Evolutionary conservation across 352 stramenopile genomes (phyloP), one percentile per base, ranked within the genome.

Genomic region (Globisporangium cylindrosporum): DNA sequence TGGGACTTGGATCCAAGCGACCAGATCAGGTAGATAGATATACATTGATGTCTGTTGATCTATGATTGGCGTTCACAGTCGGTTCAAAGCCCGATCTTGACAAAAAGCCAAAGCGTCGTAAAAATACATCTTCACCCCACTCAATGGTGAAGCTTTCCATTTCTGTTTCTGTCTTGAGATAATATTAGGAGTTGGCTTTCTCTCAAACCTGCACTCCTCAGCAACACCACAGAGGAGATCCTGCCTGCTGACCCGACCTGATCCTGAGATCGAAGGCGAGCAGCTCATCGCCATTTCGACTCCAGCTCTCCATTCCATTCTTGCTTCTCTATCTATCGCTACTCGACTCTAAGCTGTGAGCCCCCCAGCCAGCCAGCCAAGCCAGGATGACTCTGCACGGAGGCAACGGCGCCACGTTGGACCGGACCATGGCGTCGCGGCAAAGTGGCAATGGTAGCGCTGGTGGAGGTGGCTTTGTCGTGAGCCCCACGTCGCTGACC

Each of bases 401-500:
- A 15, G 38, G 36, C 5, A 32, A 54, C 58, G 58, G 58, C 12
- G 58, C 58, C 14, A 25, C 22, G 12, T 12, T 64, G 32, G 58
- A 54, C 36, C 58, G 36, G 6, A n/a, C n/a, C 12, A 41, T 53
- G 25, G 38, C 22, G 36, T 29, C 57, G 32, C 49, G 38, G 24
- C 58, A 53, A 41, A 46, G 32, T 22, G 15, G 14, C 29, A 34
- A 34, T 27, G 25, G 25, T 48, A 34, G 29, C 55, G 32, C 12
- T 56, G 49, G 24, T 1, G 53, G 24, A 0, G 53, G 29, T 14
- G 54, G 15, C 41, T 8, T 48, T 20, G 29, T 43, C 29, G 20
- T n/a, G 29, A 61, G 20, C 4, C 65, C 80, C 32, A 84, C 82
- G 64, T 90, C 84, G 62, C 69, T 93, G 36, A 90, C 80, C 32